phyloP scores from a whole-genome alignment of 2,329 filamentous ascomycete species.

The Sarocladiaceae sp. region DNA sequence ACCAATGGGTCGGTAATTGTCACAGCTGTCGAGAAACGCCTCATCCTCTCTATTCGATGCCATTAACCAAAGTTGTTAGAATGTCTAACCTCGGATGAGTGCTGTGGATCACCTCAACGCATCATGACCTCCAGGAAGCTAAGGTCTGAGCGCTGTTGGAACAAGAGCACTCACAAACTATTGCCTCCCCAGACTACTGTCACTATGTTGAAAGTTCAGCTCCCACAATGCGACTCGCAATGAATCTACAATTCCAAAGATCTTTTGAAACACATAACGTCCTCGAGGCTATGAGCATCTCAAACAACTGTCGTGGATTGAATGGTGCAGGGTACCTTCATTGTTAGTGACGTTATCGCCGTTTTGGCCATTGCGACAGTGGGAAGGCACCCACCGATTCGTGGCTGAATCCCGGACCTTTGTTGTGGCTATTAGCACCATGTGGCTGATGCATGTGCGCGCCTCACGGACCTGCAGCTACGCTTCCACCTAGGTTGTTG shows the following conservation, averaged over 20 bases:
- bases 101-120: neutral
- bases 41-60: constrained; percentile 19
- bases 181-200: too few relatives aligned
- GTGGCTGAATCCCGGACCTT: neutral
- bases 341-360: neutral
- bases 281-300: too few relatives aligned
- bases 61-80: neutral
- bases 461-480: constrained; percentile 9
- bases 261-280: too few relatives aligned
- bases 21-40: constrained; percentile 42
- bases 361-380: too few relatives aligned
- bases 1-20: constrained; percentile 70
- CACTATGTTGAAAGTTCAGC: too few relatives aligned
- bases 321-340: neutral
- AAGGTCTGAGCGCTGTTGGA: too few relatives aligned
- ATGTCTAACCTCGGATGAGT: constrained; percentile 2
- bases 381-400: neutral
- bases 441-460: constrained; percentile 5
- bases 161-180: neutral
- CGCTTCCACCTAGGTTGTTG: constrained; percentile 1
- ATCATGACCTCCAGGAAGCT: neutral
- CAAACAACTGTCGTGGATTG: too few relatives aligned
- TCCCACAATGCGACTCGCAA: neutral
- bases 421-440: neutral
- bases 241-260: too few relatives aligned